These are phyloP conservation scores for Bromus sterilis DNA, from an alignment of 176 grass and related monocot species.

Conservation along the genomic window DNA sequence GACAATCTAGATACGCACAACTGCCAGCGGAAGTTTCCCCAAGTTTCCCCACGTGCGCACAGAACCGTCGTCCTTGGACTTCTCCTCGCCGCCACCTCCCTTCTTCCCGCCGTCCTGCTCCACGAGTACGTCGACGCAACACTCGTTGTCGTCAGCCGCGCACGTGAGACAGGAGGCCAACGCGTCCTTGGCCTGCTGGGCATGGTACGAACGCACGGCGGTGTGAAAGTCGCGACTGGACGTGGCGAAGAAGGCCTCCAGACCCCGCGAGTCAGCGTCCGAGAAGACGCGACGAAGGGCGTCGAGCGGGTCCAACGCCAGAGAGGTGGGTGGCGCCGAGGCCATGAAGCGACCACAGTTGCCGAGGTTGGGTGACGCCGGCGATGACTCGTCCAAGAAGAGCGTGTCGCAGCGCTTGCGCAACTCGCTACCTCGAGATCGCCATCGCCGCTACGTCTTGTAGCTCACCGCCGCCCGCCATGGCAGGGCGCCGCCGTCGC, in stretches of 20 bases:
- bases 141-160: background rate
- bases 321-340: background rate
- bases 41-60: too few relatives aligned
- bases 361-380: background rate
- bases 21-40: too few relatives aligned
- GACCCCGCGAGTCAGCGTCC: background rate
- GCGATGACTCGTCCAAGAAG: background rate
- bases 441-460: too few relatives aligned
- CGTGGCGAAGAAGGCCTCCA: background rate
- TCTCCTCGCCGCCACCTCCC: too few relatives aligned
- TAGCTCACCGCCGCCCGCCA: too few relatives aligned
- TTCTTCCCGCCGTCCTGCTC: conserved; percentile 3
- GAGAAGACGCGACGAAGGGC: background rate
- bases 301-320: background rate
- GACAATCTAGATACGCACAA: too few relatives aligned
- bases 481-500: too few relatives aligned
- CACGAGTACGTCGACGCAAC: background rate
- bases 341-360: background rate
- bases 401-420: background rate
- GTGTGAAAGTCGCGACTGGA: background rate
- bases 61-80: too few relatives aligned
- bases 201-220: background rate
- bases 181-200: background rate
- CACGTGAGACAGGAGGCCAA: background rate
- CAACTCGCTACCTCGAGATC: too few relatives aligned